A percentile compares a stretch with the other conserved stretches of the same genome.
Conservation (phyloP, 2,329 filamentous ascomycete genomes). For the Exophiala xenobiotica region DNA sequence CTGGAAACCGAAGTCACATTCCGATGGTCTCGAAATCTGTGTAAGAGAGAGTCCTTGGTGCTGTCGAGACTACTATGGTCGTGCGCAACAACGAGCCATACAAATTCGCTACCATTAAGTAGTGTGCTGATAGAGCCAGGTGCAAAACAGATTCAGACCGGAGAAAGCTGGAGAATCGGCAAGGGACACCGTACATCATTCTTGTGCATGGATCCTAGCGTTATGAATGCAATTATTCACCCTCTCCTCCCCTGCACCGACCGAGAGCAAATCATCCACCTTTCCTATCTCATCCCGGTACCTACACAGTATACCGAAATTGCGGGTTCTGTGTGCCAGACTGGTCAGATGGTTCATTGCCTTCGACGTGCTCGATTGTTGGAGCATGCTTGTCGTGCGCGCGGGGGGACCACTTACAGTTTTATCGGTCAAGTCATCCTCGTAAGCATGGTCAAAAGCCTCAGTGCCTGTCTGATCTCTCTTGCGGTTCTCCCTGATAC, state of each 20-base stretch:
- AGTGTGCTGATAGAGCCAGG: not conserved
- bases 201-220: constrained; percentile 1
- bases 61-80: not conserved
- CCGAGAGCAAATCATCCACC: not conserved
- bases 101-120: not conserved
- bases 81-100: not conserved
- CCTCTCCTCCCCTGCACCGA: not conserved
- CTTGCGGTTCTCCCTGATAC: constrained; percentile 27
- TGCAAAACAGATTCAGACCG: not conserved
- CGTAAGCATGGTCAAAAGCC: constrained; percentile 53
- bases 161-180: not conserved
- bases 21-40: not conserved
- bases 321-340: constrained; percentile 3
- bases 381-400: not conserved
- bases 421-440: constrained; percentile 53
- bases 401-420: constrained; percentile 20
- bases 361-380: not conserved
- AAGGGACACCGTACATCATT: not conserved
- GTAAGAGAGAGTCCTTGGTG: not conserved
- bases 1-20: not conserved
- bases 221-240: constrained; percentile 6
- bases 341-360: not conserved
- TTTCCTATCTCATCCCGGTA: constrained; percentile 13
- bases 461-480: constrained; percentile 36
- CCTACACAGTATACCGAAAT: constrained; percentile 1